These are phyloP conservation scores for Monosporascus sp. DNA, from an alignment of 2,329 filamentous ascomycete genomes.

Conservation along the genomic window DNA sequence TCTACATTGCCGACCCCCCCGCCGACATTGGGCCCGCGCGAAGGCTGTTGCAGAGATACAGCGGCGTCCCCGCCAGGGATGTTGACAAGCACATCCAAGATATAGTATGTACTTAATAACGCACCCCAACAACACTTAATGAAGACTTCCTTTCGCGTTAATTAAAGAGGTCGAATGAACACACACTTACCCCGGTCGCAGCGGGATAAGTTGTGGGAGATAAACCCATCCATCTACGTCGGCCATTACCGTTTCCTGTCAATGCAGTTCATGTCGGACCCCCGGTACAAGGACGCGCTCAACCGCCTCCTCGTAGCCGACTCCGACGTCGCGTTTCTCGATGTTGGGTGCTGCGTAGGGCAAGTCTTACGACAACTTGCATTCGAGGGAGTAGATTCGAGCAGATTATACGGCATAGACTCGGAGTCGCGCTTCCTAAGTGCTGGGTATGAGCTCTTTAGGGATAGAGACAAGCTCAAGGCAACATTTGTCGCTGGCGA, in stretches of 20 bases:
- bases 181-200: slow-evolving; percentile 12
- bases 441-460: slow-evolving; percentile 60
- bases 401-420: slow-evolving; percentile 46
- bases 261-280: slow-evolving; percentile 35
- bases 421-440: slow-evolving; percentile 46
- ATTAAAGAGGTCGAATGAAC: neutral
- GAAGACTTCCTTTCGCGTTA: neutral
- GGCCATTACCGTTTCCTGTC: slow-evolving; percentile 47
- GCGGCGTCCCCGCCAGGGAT: slow-evolving; percentile 21
- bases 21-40: slow-evolving; percentile 21
- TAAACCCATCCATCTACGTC: slow-evolving; percentile 39
- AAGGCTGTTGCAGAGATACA: slow-evolving; percentile 22
- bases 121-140: neutral
- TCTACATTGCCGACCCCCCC: slow-evolving; percentile 22
- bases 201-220: slow-evolving; percentile 42
- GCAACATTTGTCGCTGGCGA: slow-evolving; percentile 47
- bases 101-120: slow-evolving; percentile 17
- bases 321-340: slow-evolving; percentile 38
- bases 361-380: slow-evolving; percentile 45
- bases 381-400: slow-evolving; percentile 42
- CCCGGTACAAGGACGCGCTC: slow-evolving; percentile 37
- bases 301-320: slow-evolving; percentile 33
- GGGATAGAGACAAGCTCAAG: slow-evolving; percentile 44
- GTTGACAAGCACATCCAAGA: slow-evolving; percentile 21
- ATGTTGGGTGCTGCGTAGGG: slow-evolving; percentile 47